phyloP scores from a whole-genome alignment of 768 basidiomycete genomes.

The Mycena vulgaris region DNA sequence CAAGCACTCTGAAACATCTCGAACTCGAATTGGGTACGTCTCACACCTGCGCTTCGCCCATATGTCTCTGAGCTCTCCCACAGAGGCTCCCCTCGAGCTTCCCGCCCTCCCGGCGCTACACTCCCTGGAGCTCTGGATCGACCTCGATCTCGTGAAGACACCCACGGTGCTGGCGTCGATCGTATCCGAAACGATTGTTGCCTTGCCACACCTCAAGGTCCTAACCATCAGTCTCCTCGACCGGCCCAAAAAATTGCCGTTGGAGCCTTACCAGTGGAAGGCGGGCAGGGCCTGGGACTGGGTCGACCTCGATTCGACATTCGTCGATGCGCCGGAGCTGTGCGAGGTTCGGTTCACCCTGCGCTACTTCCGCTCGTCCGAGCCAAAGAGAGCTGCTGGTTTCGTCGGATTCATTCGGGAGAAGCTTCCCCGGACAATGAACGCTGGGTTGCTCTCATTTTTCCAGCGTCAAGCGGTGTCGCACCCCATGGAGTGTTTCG shows the following conservation, averaged over 20 bases:
- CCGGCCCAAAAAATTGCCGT: not conserved
- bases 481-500: too few relatives aligned
- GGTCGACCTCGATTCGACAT: not conserved
- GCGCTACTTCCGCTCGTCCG: not conserved
- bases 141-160: not conserved
- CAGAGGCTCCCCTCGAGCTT: not conserved
- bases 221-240: slow-evolving; percentile 5
- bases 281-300: not conserved
- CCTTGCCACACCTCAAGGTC: not conserved
- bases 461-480: too few relatives aligned
- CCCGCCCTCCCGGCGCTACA: not conserved
- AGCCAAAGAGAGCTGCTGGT: not conserved
- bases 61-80: not conserved
- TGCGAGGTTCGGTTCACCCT: slow-evolving; percentile 2
- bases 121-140: slow-evolving; percentile 2
- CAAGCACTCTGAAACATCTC: not conserved
- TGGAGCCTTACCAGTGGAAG: not conserved
- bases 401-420: not conserved
- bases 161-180: not conserved
- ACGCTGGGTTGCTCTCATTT: not conserved
- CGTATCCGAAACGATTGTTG: not conserved
- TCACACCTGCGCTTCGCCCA: not conserved
- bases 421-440: not conserved
- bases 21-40: slow-evolving; percentile 12
- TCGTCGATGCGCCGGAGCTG: slow-evolving; percentile 1